Evolutionary conservation across 192 early-diverging fungal species (phyloP).

Genomic region (Coemansia sp.): DNA sequence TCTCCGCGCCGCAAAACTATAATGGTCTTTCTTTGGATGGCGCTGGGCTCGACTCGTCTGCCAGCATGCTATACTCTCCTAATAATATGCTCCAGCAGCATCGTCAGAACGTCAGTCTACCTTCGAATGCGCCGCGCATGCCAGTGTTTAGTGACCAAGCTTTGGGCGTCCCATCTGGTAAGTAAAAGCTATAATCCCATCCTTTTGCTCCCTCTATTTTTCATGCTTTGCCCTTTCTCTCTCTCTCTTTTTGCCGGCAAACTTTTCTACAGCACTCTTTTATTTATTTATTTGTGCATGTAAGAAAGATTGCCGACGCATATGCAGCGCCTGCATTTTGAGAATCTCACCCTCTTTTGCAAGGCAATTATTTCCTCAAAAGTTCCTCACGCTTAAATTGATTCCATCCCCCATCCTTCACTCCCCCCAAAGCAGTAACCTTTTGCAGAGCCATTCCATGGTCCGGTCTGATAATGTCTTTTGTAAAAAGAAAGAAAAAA

Average conservation of each 20-base stretch:
- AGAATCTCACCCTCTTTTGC: neutral
- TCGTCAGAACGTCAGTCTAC: constrained; percentile 11
- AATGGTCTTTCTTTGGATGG: constrained; percentile 12
- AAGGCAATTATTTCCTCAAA: constrained; percentile 9
- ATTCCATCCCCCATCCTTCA: neutral
- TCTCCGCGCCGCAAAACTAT: constrained; percentile 4
- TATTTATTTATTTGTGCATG: neutral
- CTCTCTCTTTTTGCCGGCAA: neutral
- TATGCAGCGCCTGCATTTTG: neutral
- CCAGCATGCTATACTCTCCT: neutral
- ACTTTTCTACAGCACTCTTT: neutral
- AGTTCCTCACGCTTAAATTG: neutral
- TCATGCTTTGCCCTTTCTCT: neutral
- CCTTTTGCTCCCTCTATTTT: neutral
- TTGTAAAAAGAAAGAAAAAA: too few species aligned
- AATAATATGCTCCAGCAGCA: neutral
- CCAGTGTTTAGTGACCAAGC: constrained; percentile 20
- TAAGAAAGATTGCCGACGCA: neutral
- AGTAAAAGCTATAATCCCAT: constrained; percentile 12
- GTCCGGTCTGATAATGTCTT: neutral
- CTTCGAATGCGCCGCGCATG: constrained; percentile 10
- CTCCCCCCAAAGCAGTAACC: constrained; percentile 8
- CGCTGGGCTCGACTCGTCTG: constrained; percentile 2
- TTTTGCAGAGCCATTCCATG: neutral
- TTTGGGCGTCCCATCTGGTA: constrained; percentile 20